These are phyloP conservation scores for Paramecium bursaria DNA, from an alignment of 73 alveolate genomes.

Conservation along the genomic window DNA sequence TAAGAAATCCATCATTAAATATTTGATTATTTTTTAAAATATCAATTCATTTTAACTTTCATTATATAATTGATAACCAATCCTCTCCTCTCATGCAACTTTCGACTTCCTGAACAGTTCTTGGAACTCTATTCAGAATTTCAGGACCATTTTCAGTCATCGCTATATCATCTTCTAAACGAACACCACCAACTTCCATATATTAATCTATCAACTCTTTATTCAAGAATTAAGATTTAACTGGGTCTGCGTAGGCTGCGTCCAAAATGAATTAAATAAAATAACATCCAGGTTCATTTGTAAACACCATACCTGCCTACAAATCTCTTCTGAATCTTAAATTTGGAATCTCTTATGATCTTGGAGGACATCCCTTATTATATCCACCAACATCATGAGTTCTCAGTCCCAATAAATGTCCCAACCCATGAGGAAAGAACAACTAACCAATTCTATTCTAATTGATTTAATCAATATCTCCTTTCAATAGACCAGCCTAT, in stretches of 20 bases:
- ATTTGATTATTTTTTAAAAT: too few relatives aligned
- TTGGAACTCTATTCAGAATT: conserved; percentile 93
- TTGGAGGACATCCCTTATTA: conserved; percentile 85
- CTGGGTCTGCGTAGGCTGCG: conserved; percentile 73
- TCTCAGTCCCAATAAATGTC: conserved; percentile 97
- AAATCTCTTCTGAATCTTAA: conserved; percentile 95
- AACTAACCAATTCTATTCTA: conserved; percentile 89
- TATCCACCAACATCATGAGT: conserved; percentile 99
- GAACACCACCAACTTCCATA: conserved; percentile 96
- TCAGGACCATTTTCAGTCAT: conserved; percentile 91
- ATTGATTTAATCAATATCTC: conserved; percentile 88
- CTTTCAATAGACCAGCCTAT: conserved; percentile 88
- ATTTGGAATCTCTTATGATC: conserved; percentile 88
- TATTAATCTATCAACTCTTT: conserved; percentile 85
- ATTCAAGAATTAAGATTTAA: conserved; percentile 71
- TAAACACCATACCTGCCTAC: conserved; percentile 86
- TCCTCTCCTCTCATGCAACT: conserved; percentile 71
- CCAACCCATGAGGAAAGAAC: conserved; percentile 99
- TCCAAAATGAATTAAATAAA: conserved; percentile 93
- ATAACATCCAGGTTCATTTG: conserved; percentile 89
- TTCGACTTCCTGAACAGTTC: conserved; percentile 97
- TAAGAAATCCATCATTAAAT: too few relatives aligned
- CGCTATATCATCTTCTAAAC: conserved; percentile 98
- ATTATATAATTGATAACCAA: neutral
- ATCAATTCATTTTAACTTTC: too few relatives aligned